Evolutionary conservation across 805 yeast genomes (phyloP), one percentile per base, ranked within the genome.

Genomic region (Helenozyma rhizophorensis): DNA sequence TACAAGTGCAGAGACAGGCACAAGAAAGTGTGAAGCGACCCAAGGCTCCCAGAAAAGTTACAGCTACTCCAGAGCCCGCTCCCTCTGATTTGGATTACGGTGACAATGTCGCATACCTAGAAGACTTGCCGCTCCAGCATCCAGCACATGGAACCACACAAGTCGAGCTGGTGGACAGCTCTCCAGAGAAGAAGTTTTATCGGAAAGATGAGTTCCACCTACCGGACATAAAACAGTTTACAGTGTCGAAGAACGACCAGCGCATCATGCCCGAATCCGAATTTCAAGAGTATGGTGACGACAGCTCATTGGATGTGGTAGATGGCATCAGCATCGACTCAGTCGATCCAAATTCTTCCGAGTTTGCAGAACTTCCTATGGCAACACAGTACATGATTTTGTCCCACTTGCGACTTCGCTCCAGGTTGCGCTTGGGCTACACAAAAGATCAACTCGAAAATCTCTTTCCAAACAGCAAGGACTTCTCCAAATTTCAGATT

Each of bases 391-490:
- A 93, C 53, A 86, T 88, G 74, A 76, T 87, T 3, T 61, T 93
- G 9, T 85, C 93, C 8, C 86, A 85, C 38, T 70, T 95, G 11
- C 58, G 99, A 36, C 62, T 88, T 16, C 72, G 87, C 40, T 89
- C 97, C 0, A 65, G 99, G 37, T 70, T 93, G 53, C 78, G 99
- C 62, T 81, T 93, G 95, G 99, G 99, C 1, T 89, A 84, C 51
- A 70, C 90, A 0, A 85, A 88, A 36, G 88, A 84, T n/a, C 97
- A 93, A 50, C 65, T 93, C 22, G 84, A 85, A 43, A 63, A 74
- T 4, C 62, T 87, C 34, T 93, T 90, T 48, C 95, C 96, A 0
- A 70, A 84, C 48, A 77, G 89, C 33, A 71, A 85, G 76, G 96
- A 88, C 39, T 93, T 93, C 50, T 88, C 97, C 12, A 80, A 74